Evolutionary conservation across 306 rosid species (phyloP), one percentile per base, ranked within the genome.

Genomic region (Vicia faba): DNA sequence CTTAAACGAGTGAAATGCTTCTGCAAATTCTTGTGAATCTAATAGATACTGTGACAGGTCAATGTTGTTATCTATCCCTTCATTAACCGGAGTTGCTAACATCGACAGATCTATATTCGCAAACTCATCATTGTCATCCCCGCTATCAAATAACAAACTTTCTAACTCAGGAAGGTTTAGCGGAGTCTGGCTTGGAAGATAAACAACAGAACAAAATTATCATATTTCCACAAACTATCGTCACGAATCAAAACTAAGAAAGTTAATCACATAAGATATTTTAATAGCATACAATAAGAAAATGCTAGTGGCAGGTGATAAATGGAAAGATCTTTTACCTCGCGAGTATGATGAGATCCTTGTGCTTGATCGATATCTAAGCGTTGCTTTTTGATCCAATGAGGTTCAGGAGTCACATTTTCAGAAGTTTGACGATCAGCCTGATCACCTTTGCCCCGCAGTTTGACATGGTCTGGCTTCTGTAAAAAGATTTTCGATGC

Each of bases 11-110:
- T 85, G 50, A 71, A 87, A 49, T 40, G 76, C 89, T 67, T 88
- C 96, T 6, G 71, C 95, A 57, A 86, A 87, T 64, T 88, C 89
- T 64, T 88, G 97, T 4, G 96, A 85, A 76, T 77, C 66, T 69
- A 88, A 66, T 44, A 91, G 41, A 74, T 80, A 54, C 80, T 87
- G 91, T 2, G 96, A 88, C 6, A 19, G 14, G 7, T 54, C 61
- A 25, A 54, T 2, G 11, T 68, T 2, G 5, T 68, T 8, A 60
- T 78, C 65, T 5, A 62, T n/a, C 38, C 46, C 80, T 72, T 81
- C 75, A 55, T 48, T 57, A 16, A n/a, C 26, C 54, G 68, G 71
- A 60, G 63, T 71, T 40, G 66, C 83, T 15, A 29, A 43, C 50
- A 41, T 44, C 13, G 53, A 61, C 44, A 20, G 29, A 64, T 86